Percentiles rank a stretch among this genome's conserved stretches.
These are phyloP conservation scores for Penstemon davidsonii DNA, from an alignment of 257 asterid genomes.

Conservation along the genomic window DNA sequence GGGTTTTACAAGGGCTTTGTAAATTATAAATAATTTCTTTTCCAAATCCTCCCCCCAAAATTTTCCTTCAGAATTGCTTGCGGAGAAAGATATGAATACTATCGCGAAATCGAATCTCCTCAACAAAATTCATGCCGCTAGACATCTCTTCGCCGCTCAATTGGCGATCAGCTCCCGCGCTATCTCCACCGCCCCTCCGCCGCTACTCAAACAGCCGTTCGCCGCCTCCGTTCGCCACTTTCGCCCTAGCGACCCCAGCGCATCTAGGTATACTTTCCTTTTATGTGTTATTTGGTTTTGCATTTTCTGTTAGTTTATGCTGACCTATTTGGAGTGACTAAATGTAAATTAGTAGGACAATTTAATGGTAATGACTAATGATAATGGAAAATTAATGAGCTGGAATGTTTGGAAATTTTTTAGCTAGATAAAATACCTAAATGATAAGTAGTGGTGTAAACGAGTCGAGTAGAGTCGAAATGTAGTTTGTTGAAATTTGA, in stretches of 20 bases:
- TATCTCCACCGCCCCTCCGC: constrained; percentile 57
- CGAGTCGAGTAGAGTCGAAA: no score
- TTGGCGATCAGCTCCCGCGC: constrained; percentile 42
- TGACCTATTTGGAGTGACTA: no score
- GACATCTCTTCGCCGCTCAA: constrained; percentile 37
- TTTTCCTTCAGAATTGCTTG: background rate
- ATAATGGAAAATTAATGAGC: no score
- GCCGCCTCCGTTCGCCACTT: constrained; percentile 58
- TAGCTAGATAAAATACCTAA: no score
- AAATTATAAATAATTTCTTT: background rate
- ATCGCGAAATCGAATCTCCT: constrained; percentile 44
- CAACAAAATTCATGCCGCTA: constrained; percentile 41
- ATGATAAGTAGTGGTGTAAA: no score
- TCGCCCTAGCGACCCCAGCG: constrained; percentile 54
- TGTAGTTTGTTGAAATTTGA: no score
- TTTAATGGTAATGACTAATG: no score
- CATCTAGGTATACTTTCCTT: constrained; percentile 40
- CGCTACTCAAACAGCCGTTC: constrained; percentile 41
- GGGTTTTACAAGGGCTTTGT: background rate
- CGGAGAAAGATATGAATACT: constrained; percentile 36
- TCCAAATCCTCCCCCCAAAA: background rate
- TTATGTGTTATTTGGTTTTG: background rate
- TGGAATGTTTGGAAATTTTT: no score
- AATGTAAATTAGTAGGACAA: no score
- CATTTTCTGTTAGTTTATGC: background rate